Base-by-base conservation (phyloP, 176 grass and related monocot species). In the Raddia guianensis region DNA sequence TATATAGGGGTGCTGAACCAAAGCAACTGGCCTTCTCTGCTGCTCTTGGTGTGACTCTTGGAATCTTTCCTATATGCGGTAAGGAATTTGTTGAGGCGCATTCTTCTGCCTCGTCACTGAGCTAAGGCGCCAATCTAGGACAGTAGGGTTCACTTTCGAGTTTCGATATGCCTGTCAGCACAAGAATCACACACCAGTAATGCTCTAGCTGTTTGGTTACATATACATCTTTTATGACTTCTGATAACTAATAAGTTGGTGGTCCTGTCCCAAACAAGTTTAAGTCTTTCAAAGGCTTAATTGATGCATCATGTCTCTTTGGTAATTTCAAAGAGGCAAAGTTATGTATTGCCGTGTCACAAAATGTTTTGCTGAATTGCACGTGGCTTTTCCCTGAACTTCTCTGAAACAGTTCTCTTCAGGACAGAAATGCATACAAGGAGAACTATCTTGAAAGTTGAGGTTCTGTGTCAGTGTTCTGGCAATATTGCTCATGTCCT, bases 61-160 rank as follows among this genome's bases (percentile, higher is more conserved):
- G 95, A 18, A 56, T 98, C 32, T 98, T 98, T 82, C 95, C 92
- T 0, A 94, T 98, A 61, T 98, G 92, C 37, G 95, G 95, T 98
- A 76, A 79, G 80, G 63, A 78, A 11, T 63, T 64, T 51, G 37
- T 84, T 18, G 46, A 65, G 19, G 21, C 40, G 5, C 55, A 33
- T 66, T 70, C 55, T 81, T 45, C 11, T 45, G 43, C 16, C 21
- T 63, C 11, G 0, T 11, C 9, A 27, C 9, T 12, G 5, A 40
- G 19, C 47, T 55, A 59, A 77, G 50, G 40, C 9, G 3, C 6
- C 44, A 64, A 8, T 32, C 12, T 10, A 35, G 58, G n/a, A 48
- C 12, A 49, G 3, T 48, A 50, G 7, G 10, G 16, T 47, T 77
- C 15, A 14, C 2, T 49, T 47, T 77, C 15, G 8, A 14, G 0